phyloP scores from a whole-genome alignment of 805 yeast genomes.

The Saccharomycopsis guyanensis region DNA sequence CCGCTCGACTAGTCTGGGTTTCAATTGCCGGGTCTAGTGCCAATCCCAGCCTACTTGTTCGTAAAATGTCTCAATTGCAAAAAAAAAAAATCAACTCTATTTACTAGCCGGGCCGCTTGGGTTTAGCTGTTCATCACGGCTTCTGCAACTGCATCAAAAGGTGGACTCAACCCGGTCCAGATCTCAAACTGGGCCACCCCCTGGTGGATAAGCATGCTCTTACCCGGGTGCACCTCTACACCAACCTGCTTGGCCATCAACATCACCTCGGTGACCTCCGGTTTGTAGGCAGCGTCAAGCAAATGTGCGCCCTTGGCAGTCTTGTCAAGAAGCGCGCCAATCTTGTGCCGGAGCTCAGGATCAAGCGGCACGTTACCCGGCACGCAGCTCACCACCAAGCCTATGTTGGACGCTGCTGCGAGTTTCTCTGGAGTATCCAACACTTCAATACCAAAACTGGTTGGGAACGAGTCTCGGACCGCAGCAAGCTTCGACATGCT shows the following conservation, averaged over 20 bases:
- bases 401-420: slow-evolving; percentile 32
- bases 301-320: slow-evolving; percentile 37
- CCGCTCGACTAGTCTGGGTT: no score
- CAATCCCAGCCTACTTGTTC: no score
- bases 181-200: slow-evolving; percentile 80
- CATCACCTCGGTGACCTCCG: slow-evolving; percentile 82
- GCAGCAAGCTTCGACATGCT: slow-evolving; percentile 57
- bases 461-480: slow-evolving; percentile 55
- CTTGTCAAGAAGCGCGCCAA: slow-evolving; percentile 42
- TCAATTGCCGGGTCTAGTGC: no score
- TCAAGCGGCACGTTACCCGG: slow-evolving; percentile 78
- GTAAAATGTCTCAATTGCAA: no score
- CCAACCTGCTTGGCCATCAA: slow-evolving; percentile 52
- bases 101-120: no score
- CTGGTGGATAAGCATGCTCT: slow-evolving; percentile 87
- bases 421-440: slow-evolving; percentile 44
- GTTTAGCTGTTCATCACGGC: slow-evolving; percentile 37
- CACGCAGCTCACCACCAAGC: slow-evolving; percentile 67
- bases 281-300: slow-evolving; percentile 93
- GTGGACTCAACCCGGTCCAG: slow-evolving; percentile 66
- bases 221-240: slow-evolving; percentile 87
- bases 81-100: no score
- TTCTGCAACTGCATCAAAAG: slow-evolving; percentile 50
- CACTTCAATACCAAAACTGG: slow-evolving; percentile 48
- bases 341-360: slow-evolving; percentile 35